phyloP scores from a whole-genome alignment of 202 grass and related monocot genomes.

The Musa balbisiana region DNA sequence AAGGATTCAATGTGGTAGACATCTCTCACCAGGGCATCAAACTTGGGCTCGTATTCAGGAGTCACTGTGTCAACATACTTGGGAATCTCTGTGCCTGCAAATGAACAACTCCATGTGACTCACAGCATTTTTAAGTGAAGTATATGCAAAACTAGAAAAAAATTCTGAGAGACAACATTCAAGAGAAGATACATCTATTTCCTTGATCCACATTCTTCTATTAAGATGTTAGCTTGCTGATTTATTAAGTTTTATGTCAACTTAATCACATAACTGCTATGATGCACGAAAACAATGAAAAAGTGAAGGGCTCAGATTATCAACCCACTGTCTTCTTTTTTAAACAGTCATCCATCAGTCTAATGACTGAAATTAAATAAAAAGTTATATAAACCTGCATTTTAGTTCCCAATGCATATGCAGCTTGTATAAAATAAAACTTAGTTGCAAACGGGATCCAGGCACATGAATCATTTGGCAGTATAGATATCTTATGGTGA shows the following conservation, averaged over 20 bases:
- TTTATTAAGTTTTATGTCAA: no score
- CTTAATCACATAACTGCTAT: no score
- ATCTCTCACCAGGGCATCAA: conserved; percentile 65
- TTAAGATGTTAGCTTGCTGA: no score
- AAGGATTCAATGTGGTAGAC: not conserved
- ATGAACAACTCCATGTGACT: not conserved
- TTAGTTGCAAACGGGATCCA: no score
- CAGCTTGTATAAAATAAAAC: no score
- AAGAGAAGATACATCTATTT: not conserved
- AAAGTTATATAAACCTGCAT: not conserved
- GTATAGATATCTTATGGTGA: no score
- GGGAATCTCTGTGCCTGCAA: conserved; percentile 74
- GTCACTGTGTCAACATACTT: conserved; percentile 84
- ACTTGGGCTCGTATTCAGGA: conserved; percentile 84
- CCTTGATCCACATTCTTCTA: not conserved
- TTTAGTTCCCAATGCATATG: no score
- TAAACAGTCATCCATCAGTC: no score
- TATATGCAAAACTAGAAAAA: not conserved
- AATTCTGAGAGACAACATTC: not conserved
- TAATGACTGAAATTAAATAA: not conserved
- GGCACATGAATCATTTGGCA: not conserved
- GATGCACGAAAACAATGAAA: no score
- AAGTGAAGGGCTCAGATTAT: no score
- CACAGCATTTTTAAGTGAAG: not conserved
- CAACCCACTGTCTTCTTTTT: no score